A percentile compares a stretch with the other conserved stretches of the same genome.
These are phyloP conservation scores for Eutypella sp. DNA, from an alignment of 2,329 filamentous ascomycete genomes.

Conservation along the genomic window DNA sequence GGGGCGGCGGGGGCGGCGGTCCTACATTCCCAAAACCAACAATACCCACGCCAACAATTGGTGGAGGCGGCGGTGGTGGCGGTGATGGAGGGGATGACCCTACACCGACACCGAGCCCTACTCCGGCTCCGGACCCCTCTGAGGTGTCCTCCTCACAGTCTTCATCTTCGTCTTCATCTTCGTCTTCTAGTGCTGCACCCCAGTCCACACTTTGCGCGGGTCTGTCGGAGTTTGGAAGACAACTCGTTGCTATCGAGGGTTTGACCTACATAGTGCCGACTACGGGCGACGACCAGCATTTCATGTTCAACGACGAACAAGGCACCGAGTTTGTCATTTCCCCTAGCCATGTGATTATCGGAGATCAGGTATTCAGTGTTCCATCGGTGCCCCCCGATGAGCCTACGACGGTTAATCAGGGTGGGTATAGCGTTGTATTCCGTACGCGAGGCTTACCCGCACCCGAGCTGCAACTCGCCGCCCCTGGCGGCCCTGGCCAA, in stretches of 20 bases:
- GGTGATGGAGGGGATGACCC: background rate
- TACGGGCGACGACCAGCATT: background rate
- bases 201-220: constrained; percentile 1
- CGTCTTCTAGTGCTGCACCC: background rate
- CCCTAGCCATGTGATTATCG: background rate
- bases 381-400: background rate
- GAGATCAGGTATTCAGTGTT: background rate
- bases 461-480: background rate
- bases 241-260: background rate
- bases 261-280: background rate
- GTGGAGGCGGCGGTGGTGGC: background rate
- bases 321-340: constrained; percentile 1
- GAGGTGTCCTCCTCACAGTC: too few relatives aligned
- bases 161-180: too few relatives aligned
- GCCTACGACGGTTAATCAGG: background rate
- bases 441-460: background rate
- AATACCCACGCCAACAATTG: too few relatives aligned
- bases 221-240: background rate
- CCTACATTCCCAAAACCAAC: too few relatives aligned
- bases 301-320: constrained; percentile 1
- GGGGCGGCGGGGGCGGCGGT: too few relatives aligned
- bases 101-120: too few relatives aligned
- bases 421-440: background rate
- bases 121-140: too few relatives aligned
- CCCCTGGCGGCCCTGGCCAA: background rate